A percentile compares a stretch with the other conserved stretches of the same genome.
phyloP scores from a whole-genome alignment of 352 stramenopile species.

The Phytophthora sp. region DNA sequence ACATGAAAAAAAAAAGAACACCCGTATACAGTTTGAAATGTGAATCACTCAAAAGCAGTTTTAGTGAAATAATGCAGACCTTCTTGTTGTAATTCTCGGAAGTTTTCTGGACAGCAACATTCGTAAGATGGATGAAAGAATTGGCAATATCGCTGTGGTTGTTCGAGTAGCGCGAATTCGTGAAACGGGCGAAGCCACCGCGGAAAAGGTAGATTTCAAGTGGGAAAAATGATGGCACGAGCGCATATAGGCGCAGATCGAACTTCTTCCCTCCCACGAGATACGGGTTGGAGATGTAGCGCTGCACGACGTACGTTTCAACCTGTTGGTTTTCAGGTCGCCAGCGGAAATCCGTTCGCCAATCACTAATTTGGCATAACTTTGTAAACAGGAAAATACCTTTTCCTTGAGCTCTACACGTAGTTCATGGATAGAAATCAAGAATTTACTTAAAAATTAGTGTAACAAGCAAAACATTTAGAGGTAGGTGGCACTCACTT shows the following conservation, averaged over 20 bases:
- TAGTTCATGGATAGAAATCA: too few species aligned
- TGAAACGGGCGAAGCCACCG: slow-evolving; percentile 92
- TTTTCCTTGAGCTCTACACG: slow-evolving; percentile 79
- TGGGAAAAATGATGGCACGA: slow-evolving; percentile 93
- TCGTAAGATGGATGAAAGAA: slow-evolving; percentile 94
- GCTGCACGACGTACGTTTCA: slow-evolving; percentile 94
- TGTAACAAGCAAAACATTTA: background rate
- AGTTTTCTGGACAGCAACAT: slow-evolving; percentile 95
- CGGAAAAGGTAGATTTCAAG: slow-evolving; percentile 94
- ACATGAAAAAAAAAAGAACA: too few species aligned
- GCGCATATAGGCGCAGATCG: slow-evolving; percentile 92
- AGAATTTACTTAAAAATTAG: too few species aligned
- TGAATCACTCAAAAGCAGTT: background rate
- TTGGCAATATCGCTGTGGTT: slow-evolving; percentile 91
- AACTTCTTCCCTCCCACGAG: slow-evolving; percentile 96
- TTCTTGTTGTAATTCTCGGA: slow-evolving; percentile 94
- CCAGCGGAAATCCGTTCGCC: slow-evolving; percentile 90
- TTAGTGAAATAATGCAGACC: slow-evolving; percentile 6
- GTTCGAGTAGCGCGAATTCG: slow-evolving; percentile 90
- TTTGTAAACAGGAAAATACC: slow-evolving; percentile 96
- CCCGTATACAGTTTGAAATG: background rate
- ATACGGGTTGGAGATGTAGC: slow-evolving; percentile 94
- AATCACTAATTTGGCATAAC: slow-evolving; percentile 93
- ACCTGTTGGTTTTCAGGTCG: slow-evolving; percentile 79
- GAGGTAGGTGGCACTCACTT: slow-evolving; percentile 55